phyloP scores from a whole-genome alignment of 495 filamentous ascomycete genomes.

The Ramalina intermedia region DNA sequence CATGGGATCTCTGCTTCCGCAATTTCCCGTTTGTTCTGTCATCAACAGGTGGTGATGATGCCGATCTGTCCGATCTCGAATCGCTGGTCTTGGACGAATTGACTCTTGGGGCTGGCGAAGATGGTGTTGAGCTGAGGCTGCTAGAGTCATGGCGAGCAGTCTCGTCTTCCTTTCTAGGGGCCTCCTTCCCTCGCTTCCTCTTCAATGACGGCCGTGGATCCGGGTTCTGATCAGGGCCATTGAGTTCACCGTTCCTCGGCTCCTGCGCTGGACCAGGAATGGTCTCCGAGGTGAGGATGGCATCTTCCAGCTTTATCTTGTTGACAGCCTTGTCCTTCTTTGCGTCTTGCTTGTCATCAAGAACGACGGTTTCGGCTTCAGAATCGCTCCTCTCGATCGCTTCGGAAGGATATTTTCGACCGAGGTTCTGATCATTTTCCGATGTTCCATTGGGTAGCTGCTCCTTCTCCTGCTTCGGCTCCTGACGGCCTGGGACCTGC shows the following conservation, averaged over 20 bases:
- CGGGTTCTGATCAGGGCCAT: neutral
- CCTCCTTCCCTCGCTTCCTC: conserved; percentile 10
- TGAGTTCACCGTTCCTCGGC: conserved; percentile 3
- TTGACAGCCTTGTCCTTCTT: conserved; percentile 56
- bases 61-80: conserved; percentile 23
- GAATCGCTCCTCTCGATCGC: conserved; percentile 44
- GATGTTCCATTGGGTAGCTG: neutral
- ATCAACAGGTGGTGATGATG: conserved; percentile 15
- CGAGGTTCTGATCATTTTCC: neutral
- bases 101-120: conserved; percentile 11
- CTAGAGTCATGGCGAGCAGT: conserved; percentile 11
- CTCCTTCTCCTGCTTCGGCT: neutral
- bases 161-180: neutral
- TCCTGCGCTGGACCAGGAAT: no score
- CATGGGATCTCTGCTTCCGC: conserved; percentile 10
- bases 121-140: conserved; percentile 15
- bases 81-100: conserved; percentile 23
- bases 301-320: conserved; percentile 55
- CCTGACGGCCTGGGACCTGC: neutral
- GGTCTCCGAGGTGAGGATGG: conserved; percentile 33
- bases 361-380: conserved; percentile 69
- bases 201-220: conserved; percentile 10
- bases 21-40: conserved; percentile 6
- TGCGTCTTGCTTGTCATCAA: conserved; percentile 56
- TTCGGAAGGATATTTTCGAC: no score